Evolutionary conservation across 106 monocot species (phyloP), one percentile per base, ranked within the genome.

Genomic region (Apostasia ramifera): DNA sequence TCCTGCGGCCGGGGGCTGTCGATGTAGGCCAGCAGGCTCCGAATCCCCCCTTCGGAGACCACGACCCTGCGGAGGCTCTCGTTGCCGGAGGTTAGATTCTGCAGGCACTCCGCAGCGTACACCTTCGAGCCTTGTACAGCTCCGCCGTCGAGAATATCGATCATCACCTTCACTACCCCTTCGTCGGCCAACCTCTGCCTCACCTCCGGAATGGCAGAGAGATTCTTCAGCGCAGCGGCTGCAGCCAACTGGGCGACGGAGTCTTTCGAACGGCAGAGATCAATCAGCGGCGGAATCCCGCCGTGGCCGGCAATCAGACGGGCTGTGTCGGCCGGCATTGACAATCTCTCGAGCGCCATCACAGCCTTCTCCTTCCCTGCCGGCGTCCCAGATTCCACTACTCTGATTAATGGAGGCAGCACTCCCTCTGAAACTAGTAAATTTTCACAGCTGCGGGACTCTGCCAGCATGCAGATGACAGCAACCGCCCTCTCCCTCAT

Each of bases 21-120:
- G 8, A 95, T 59, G 68, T 86, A 91, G 8, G 71, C 61, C 66
- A 95, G 44, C 4, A 95, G 80, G 64, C 76, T 71, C 2, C 73
- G 45, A 8, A 86, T 47, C 0, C 88, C 94, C 40, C 94, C 91
- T 65, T 95, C 91, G 1, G 83, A 66, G 1, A 78, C 74, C 2
- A 82, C 86, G 7, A 73, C 60, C 68, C 85, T 68, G 11, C 91
- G 50, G 12, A 95, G 75, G 67, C 73, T 76, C 63, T 95, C 94
- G 58, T 81, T 88, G 59, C 73, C 65, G 42, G 81, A 46, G 10
- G 94, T 91, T 8, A 95, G 61, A 47, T 95, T 86, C 71, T 80
- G 88, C 60, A 95, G 59, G 52, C 88, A 95, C 70, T 95, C 82
- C 0, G 94, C 94, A 0, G 91, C 85, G 57, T 88, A 54, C 71